These are phyloP conservation scores for Irpex lacteus DNA, from an alignment of 1,284 basidiomycete species.

Conservation along the genomic window DNA sequence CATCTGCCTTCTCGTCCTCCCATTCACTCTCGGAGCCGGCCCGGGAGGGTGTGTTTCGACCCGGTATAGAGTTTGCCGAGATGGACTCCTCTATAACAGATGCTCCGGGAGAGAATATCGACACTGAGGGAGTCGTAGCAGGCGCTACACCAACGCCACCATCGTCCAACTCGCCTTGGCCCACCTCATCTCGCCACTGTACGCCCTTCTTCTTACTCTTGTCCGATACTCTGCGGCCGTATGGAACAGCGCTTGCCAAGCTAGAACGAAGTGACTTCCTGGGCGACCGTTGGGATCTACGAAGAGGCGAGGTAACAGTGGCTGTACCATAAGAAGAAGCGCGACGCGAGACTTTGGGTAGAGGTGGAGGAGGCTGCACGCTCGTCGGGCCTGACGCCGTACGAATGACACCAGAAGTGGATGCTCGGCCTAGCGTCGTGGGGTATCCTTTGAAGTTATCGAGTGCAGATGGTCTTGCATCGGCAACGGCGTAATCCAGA, in stretches of 20 bases:
- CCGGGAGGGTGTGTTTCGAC: slow-evolving; percentile 39
- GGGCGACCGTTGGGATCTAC: slow-evolving; percentile 46
- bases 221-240: slow-evolving; percentile 60
- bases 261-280: slow-evolving; percentile 70
- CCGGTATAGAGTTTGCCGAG: slow-evolving; percentile 18
- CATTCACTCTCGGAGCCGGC: slow-evolving; percentile 77
- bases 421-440: slow-evolving; percentile 35
- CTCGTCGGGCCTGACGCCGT: slow-evolving; percentile 42
- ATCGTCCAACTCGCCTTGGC: slow-evolving; percentile 80
- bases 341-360: slow-evolving; percentile 39
- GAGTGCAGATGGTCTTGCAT: slow-evolving; percentile 19
- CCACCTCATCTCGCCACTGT: slow-evolving; percentile 87
- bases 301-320: slow-evolving; percentile 29
- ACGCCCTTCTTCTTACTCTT: slow-evolving; percentile 74
- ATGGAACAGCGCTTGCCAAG: slow-evolving; percentile 43
- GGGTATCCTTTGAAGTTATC: slow-evolving; percentile 32
- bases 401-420: slow-evolving; percentile 9
- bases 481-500: slow-evolving; percentile 42
- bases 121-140: slow-evolving; percentile 14
- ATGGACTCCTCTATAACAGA: slow-evolving; percentile 17
- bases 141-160: slow-evolving; percentile 35
- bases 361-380: slow-evolving; percentile 30
- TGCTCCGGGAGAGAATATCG: slow-evolving; percentile 31
- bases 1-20: slow-evolving; percentile 84
- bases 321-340: slow-evolving; percentile 48